These are phyloP conservation scores for Bathelium albidoporum DNA, from an alignment of 495 filamentous ascomycete species.

Conservation along the genomic window DNA sequence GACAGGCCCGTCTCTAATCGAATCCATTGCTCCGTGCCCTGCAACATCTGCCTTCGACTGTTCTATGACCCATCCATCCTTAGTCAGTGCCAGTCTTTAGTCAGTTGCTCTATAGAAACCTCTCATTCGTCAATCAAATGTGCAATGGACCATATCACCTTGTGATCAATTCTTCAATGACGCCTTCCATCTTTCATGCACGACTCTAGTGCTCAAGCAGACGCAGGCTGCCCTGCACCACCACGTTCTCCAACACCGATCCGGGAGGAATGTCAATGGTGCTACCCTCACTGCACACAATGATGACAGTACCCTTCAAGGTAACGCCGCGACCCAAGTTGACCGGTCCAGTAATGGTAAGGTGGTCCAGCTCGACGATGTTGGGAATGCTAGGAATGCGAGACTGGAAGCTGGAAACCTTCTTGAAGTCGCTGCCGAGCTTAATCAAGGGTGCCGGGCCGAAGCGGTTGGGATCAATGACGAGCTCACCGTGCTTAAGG, in stretches of 20 bases:
- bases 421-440: conserved; percentile 98
- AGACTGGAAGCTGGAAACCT: conserved; percentile 99
- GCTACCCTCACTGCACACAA: conserved; percentile 93
- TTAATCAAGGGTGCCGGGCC: conserved; percentile 99
- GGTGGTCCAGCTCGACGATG: conserved; percentile 94
- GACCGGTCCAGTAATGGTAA: conserved; percentile 94
- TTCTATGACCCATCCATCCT: neutral
- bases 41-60: too few relatives aligned
- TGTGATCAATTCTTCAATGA: neutral
- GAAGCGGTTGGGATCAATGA: conserved; percentile 93
- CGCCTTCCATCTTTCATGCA: neutral
- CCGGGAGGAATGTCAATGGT: conserved; percentile 97
- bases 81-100: neutral
- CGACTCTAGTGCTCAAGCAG: conserved; percentile 72
- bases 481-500: conserved; percentile 95
- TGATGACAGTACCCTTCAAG: conserved; percentile 98
- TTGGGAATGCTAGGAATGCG: conserved; percentile 92
- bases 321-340: conserved; percentile 92
- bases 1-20: too few relatives aligned
- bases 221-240: conserved; percentile 95
- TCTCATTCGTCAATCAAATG: neutral
- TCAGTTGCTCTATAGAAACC: neutral
- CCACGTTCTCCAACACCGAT: conserved; percentile 95
- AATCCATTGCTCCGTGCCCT: too few relatives aligned
- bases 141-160: neutral